Percentiles rank a stretch among this genome's conserved stretches.
phyloP scores from a whole-genome alignment of 495 filamentous ascomycete genomes.

The Aspergillus egyptiacus region DNA sequence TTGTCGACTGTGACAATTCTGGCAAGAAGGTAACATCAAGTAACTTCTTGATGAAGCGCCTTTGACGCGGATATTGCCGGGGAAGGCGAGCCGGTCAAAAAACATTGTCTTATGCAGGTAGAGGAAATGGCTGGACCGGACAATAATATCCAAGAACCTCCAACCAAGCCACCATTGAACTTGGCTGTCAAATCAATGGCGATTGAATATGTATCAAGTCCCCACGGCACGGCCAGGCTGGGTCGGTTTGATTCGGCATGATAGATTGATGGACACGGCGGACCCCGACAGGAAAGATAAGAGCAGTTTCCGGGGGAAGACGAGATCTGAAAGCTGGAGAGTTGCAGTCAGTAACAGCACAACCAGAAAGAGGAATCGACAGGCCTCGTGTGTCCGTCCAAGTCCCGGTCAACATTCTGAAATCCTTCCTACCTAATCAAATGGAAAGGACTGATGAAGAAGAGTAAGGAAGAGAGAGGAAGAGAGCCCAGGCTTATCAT shows the following conservation, averaged over 20 bases:
- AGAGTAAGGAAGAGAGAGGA: background rate
- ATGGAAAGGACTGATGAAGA: background rate
- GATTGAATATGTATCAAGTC: background rate
- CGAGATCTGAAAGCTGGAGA: background rate
- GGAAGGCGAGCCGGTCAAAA: background rate
- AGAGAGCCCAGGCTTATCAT: too few species aligned
- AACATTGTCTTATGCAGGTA: background rate
- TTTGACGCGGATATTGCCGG: slow-evolving; percentile 5
- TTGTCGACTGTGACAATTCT: background rate
- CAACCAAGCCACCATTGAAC: background rate
- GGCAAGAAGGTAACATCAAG: too few species aligned
- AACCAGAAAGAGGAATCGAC: background rate
- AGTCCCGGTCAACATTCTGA: background rate
- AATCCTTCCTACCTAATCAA: too few species aligned
- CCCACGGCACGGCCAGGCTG: background rate
- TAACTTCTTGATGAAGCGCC: background rate
- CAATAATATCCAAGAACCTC: background rate
- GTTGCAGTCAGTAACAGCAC: background rate
- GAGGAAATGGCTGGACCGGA: background rate
- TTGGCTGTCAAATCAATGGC: slow-evolving; percentile 3
- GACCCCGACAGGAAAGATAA: background rate
- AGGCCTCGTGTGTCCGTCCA: background rate
- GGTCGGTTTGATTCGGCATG: background rate
- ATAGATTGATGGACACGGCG: slow-evolving; percentile 1
- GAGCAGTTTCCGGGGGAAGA: background rate